Percentiles rank a stretch among this genome's conserved stretches.
Conservation (phyloP, 2,329 filamentous ascomycete species). For the Arthrobotrys conoides region DNA sequence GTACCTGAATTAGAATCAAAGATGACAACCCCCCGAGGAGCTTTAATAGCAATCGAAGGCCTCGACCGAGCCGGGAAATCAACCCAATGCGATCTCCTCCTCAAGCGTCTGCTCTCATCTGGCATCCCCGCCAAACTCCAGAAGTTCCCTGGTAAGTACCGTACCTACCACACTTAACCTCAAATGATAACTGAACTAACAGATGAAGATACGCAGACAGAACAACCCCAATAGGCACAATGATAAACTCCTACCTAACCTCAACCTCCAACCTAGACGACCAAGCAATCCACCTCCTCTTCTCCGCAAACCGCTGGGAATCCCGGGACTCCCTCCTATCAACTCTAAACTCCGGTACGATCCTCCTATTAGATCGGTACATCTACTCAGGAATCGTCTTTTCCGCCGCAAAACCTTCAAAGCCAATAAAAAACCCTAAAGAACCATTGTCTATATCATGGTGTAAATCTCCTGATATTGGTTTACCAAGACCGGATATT, state of each 20-base stretch:
- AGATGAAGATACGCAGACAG: constrained; percentile 76
- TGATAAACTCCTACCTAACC: constrained; percentile 87
- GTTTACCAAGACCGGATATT: constrained; percentile 87
- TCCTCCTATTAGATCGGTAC: constrained; percentile 90
- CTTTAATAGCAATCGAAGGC: constrained; percentile 87
- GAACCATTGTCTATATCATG: constrained; percentile 76
- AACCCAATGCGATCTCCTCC: constrained; percentile 83
- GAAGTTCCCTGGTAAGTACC: constrained; percentile 75
- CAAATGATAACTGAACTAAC: constrained; percentile 10
- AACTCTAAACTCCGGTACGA: constrained; percentile 76
- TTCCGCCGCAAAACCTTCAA: constrained; percentile 79
- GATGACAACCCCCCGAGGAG: constrained; percentile 71
- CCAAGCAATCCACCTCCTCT: constrained; percentile 89
- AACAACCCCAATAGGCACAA: constrained; percentile 84
- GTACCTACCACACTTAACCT: not conserved
- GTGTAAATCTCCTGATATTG: constrained; percentile 87
- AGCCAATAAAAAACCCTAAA: constrained; percentile 62
- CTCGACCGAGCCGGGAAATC: constrained; percentile 93
- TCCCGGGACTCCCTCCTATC: constrained; percentile 66
- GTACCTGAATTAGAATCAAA: too few species aligned
- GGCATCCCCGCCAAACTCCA: constrained; percentile 73
- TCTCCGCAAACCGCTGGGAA: constrained; percentile 94
- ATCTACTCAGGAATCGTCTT: constrained; percentile 96
- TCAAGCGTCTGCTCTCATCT: constrained; percentile 70
- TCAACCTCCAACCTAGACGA: constrained; percentile 82